Base-by-base conservation (phyloP, 495 filamentous ascomycete genomes). In the Corynascus novoguineensis region DNA sequence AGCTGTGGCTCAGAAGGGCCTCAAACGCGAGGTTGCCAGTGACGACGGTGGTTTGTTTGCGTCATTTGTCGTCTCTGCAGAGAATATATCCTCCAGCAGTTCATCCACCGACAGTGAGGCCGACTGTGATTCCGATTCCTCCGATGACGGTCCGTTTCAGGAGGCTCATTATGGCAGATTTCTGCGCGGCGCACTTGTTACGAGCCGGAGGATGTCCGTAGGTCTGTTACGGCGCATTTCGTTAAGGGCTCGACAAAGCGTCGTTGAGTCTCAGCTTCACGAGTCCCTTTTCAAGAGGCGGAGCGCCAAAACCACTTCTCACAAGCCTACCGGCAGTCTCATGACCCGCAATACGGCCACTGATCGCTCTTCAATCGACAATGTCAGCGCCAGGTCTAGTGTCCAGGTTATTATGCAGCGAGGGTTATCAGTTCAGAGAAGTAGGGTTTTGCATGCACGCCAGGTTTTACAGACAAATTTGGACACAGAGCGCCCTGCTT, bases 1-100 rank as follows among this genome's bases (percentile, higher is more conserved):
- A 0, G 62, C 60, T 2, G 75, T 96, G 5, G 80, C 86, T 3
- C 81, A 95, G 61, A 73, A 86, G 58, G 93, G 92, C 1, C 61
- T 71, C 29, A 62, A 68, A n/a, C 65, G 62, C 32, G 66, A 74
- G 5, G 52, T 84, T 1, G 49, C 46, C 9, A 24, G 53, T 29
- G 64, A 68, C 21, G 60, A 64, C 19, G 49, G 47, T 17, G 68
- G 74, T 8, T 55, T 74, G 1, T 73, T 75, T 57, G 60, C 71
- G 1, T 56, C 60, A 1, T 40, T 71, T 1, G 24, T 64, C 11
- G 65, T 68, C 14, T 65, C 62, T 3, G 62, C 66, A 0, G 66
- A 71, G 25, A 57, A 60, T 47, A 19, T 12, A 15, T 44, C 42
- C 3, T 51, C 58, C 11, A 28, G 38, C 14, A 17, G 19, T 8